phyloP scores from a whole-genome alignment of 2,329 filamentous ascomycete genomes.

The Apiospora marii region DNA sequence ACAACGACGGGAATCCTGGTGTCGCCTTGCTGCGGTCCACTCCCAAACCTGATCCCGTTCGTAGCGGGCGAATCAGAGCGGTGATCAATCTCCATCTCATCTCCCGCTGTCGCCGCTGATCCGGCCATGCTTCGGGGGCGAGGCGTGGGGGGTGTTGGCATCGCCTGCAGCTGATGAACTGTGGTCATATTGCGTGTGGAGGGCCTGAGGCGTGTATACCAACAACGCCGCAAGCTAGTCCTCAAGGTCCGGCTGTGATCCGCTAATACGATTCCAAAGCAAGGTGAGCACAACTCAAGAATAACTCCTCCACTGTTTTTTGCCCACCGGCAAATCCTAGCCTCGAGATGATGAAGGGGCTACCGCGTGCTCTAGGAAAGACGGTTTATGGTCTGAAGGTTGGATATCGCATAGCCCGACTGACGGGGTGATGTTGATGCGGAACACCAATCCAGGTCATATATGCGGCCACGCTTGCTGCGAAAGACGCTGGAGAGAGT shows the following conservation, averaged over 20 bases:
- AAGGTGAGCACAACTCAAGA: neutral
- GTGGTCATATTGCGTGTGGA: conserved; percentile 43
- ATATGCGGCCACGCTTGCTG: neutral
- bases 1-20: conserved; percentile 70
- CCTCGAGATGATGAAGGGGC: no score
- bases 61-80: conserved; percentile 31
- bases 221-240: neutral
- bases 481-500: neutral
- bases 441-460: neutral
- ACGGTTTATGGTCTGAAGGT: neutral
- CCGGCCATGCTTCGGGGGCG: conserved; percentile 48
- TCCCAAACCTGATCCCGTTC: conserved; percentile 53
- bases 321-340: neutral
- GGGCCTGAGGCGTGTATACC: neutral
- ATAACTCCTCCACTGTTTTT: neutral
- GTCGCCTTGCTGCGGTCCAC: conserved; percentile 60
- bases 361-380: neutral
- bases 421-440: neutral
- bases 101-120: conserved; percentile 28
- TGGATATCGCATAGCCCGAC: neutral
- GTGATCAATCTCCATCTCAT: conserved; percentile 39
- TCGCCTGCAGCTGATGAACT: conserved; percentile 57
- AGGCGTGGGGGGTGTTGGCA: conserved; percentile 54
- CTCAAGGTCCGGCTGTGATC: neutral
- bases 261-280: neutral